Base-by-base conservation (phyloP, 2,329 filamentous ascomycete genomes). In the Acephala macrosclerotiorum region DNA sequence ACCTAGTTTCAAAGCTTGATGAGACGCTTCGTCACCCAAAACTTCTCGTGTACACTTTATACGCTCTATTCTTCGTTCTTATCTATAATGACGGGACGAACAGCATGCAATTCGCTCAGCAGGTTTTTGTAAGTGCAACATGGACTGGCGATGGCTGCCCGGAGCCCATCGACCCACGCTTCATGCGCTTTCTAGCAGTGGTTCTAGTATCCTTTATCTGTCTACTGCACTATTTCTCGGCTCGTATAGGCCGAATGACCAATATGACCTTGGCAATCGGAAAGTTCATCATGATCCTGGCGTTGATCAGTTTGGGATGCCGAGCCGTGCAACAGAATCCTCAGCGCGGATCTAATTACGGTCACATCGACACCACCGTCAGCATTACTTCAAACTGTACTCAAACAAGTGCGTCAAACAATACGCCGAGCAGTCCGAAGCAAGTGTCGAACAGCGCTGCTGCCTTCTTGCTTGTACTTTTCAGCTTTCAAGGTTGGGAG, bases 31-130 rank as follows among this genome's bases (percentile, higher is more conserved):
- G 16, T 49, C 16, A n/a, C 16, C 45, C 45, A 9, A 8, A 18
- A 8, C 20, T 49, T 8, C 20, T 49, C 7, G 45, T 25, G 16
- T 49, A 49, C 45, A 49, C 45, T 8, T 49, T 49, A 49, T 49
- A 49, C 45, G 16, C 45, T n/a, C 7, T 49, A n/a, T 49, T n/a
- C n/a, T 9, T n/a, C 45, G 20, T 49, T 7, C 18, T 49, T 18
- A 49, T n/a, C 45, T 49, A 49, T 25, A 8, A 49, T 9, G 20
- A n/a, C 8, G 45, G 8, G 18, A 49, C 45, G 20, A 49, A 49
- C 20, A 49, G 45, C 18, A 49, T 49, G 45, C 45, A 49, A 25
- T n/a, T 49, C n/a, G 45, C 45, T n/a, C 16, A 49, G 16, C 45
- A 49, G n/a, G 45, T 25, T n/a, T 18, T 49, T n/a, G n/a, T n/a